A percentile compares a stretch with the other conserved stretches of the same genome.
Evolutionary conservation across 257 asterid genomes (phyloP).

Genomic region (Galeopsis tetrahit): DNA sequence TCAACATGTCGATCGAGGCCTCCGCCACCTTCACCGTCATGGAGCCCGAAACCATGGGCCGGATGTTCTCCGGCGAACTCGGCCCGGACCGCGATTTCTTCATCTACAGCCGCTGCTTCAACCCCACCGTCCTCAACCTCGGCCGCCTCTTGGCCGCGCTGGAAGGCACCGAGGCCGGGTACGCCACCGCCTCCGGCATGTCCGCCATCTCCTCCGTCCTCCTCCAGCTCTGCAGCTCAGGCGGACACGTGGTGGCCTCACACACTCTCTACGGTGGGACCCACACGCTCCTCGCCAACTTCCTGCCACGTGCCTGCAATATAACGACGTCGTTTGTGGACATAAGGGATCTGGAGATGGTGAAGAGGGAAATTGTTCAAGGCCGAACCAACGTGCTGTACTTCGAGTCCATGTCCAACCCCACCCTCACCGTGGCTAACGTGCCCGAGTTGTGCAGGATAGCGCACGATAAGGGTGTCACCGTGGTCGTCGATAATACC

Average conservation of each 20-base stretch:
- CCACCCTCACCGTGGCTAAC: constrained; percentile 84
- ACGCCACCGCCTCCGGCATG: constrained; percentile 97
- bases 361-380: constrained; percentile 54
- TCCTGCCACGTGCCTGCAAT: constrained; percentile 78
- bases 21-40: constrained; percentile 99
- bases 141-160: constrained; percentile 91
- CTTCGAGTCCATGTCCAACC: constrained; percentile 80
- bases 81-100: constrained; percentile 92
- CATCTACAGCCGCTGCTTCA: constrained; percentile 96
- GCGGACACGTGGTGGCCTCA: constrained; percentile 90
- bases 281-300: constrained; percentile 79
- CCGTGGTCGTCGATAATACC: constrained; percentile 89
- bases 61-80: constrained; percentile 94
- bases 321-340: constrained; percentile 93
- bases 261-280: constrained; percentile 89
- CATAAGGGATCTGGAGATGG: constrained; percentile 57
- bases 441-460: constrained; percentile 80
- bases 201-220: constrained; percentile 86
- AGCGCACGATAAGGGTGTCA: constrained; percentile 86
- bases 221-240: constrained; percentile 89
- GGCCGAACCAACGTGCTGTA: constrained; percentile 82
- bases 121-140: constrained; percentile 91
- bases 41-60: constrained; percentile 95
- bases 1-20: constrained; percentile 98
- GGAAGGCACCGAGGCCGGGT: constrained; percentile 96